Evolutionary conservation across 2,329 filamentous ascomycete species (phyloP), one percentile per base, ranked within the genome.

Genomic region (Ophiocordyceps camponoti-floridani): DNA sequence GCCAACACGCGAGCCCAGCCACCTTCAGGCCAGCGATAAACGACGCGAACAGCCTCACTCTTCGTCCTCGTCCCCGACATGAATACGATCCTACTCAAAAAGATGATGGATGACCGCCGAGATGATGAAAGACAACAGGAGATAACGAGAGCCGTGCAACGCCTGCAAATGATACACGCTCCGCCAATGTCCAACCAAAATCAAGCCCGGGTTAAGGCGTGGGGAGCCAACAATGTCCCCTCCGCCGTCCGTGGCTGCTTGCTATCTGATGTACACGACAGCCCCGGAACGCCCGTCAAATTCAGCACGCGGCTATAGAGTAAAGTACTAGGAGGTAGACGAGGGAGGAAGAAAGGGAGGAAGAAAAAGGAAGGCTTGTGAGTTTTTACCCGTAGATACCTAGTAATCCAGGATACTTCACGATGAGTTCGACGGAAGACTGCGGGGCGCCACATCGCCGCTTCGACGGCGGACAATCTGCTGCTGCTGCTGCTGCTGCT

Each of bases 361-460:
- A 37, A n/a, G 16, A 16, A n/a, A 16, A 16, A 16, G 7, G n/a
- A 37, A 16, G 9, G 14, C 6, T 6, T 14, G 14, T 3, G 33
- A n/a, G 12, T 13, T 6, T 5, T 5, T 8, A 13, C 35, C n/a
- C 5, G 35, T 37, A 5, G 3, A 23, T 23, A 7, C 37, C 4
- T 16, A 23, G 23, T 3, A 23, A 23, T 23, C 23, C 23, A 23
- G 23, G 3, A 23, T 23, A 10, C 4, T 1, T 27, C 19, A 55
- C 40, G 66, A 70, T 44, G 62, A 59, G 49, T 70, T 62, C 12
- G 65, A 67, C 27, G 69, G 68, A 38, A 73, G 62, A 55, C 72
- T 75, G 42, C 72, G 69, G 40, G 72, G 70, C 47, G 69, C 70
- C 44, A 69, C 60, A 43, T 77, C 73, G 44, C 72, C 72, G 55